Conservation (phyloP, 495 filamentous ascomycete species). For the Hyaloscypha variabilis region DNA sequence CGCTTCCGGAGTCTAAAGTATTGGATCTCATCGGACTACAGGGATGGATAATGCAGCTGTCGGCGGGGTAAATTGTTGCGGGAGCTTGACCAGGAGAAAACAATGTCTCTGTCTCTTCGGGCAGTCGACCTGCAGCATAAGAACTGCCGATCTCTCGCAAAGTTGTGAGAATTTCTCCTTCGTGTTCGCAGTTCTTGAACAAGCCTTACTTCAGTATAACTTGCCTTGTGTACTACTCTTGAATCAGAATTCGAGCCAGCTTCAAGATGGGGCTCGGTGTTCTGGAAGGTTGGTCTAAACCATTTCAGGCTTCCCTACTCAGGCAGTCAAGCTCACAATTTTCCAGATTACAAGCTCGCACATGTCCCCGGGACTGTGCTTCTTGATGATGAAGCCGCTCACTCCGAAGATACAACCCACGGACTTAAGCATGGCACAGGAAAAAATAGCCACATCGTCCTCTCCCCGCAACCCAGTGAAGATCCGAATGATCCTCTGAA, state of each 20-base stretch:
- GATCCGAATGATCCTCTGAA: slow-evolving; percentile 46
- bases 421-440: slow-evolving; percentile 43
- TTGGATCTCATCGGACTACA: not conserved
- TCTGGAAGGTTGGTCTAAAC: not conserved
- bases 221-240: not conserved
- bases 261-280: slow-evolving; percentile 2
- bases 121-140: not conserved
- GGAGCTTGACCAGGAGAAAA: not conserved
- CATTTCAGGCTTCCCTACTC: not conserved
- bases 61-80: not conserved
- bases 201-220: not conserved
- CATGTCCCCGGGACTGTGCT: slow-evolving; percentile 12
- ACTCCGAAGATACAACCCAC: not conserved
- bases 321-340: not conserved
- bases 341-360: slow-evolving; percentile 4
- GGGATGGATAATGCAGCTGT: not conserved
- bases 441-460: slow-evolving; percentile 38
- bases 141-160: not conserved
- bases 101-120: not conserved
- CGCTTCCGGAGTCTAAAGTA: not conserved
- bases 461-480: slow-evolving; percentile 47
- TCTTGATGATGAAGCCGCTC: slow-evolving; percentile 8
- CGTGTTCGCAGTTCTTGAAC: not conserved
- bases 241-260: not conserved
- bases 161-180: not conserved